Percentiles rank a stretch among this genome's conserved stretches.
Evolutionary conservation across 2,329 filamentous ascomycete genomes (phyloP).

Genomic region (Sordariomycetes sp.): DNA sequence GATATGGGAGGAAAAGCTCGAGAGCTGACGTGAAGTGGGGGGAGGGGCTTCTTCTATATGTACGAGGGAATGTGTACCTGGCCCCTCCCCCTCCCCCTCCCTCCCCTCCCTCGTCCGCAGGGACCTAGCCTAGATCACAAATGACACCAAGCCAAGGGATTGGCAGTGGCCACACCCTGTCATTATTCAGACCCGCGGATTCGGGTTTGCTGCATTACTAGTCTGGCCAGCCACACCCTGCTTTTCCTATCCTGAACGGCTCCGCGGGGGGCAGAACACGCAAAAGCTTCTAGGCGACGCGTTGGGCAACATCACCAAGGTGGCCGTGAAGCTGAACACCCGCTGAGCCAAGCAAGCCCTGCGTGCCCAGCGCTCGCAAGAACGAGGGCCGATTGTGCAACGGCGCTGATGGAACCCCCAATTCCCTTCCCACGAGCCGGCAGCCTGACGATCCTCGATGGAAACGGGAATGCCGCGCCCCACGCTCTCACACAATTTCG

Average conservation of each 20-base stretch:
- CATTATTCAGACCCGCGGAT: background rate
- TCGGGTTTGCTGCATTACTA: background rate
- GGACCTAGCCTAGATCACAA: background rate
- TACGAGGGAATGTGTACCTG: background rate
- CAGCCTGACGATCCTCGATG: background rate
- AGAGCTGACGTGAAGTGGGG: constrained; percentile 1
- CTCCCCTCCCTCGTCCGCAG: background rate
- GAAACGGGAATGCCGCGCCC: too few species aligned
- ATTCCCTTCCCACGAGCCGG: background rate
- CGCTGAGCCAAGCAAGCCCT: background rate
- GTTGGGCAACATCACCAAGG: background rate
- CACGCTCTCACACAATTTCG: too few species aligned
- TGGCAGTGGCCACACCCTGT: too few species aligned
- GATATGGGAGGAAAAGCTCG: background rate
- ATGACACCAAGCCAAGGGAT: background rate
- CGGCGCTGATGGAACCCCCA: background rate
- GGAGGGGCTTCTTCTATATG: constrained; percentile 1
- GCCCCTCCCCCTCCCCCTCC: background rate
- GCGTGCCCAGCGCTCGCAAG: background rate
- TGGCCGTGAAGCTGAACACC: background rate
- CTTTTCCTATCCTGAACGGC: background rate
- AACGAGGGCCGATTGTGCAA: background rate
- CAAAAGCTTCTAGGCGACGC: background rate
- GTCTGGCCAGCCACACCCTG: background rate
- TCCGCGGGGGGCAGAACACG: background rate